A percentile compares a stretch with the other conserved stretches of the same genome.
Conservation (phyloP, 176 grass and related monocot genomes). For the Eleusine coracana region DNA sequence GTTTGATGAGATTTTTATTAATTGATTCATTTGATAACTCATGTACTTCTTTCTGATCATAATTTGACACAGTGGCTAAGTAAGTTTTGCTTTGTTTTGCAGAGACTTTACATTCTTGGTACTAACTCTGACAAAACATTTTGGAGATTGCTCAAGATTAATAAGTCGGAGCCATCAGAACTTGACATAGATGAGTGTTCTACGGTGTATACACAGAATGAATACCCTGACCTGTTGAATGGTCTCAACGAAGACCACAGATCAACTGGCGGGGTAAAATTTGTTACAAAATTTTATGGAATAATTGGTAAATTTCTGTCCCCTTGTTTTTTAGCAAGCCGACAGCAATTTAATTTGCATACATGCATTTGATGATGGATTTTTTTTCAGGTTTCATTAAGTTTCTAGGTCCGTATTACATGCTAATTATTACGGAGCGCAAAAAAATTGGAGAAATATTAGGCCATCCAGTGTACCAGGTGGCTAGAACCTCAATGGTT, state of each 20-base stretch:
- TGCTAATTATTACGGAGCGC: slow-evolving; percentile 82
- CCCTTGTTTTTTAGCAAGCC: background rate
- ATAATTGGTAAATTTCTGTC: slow-evolving; percentile 63
- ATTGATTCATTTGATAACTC: slow-evolving; percentile 14
- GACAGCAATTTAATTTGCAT: background rate
- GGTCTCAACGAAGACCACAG: slow-evolving; percentile 62
- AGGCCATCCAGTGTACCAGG: slow-evolving; percentile 79
- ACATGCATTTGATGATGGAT: slow-evolving; percentile 24
- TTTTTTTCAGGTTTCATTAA: slow-evolving; percentile 76
- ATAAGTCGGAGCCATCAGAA: slow-evolving; percentile 65
- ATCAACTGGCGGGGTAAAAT: slow-evolving; percentile 77
- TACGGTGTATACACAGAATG: slow-evolving; percentile 61
- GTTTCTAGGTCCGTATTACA: slow-evolving; percentile 90
- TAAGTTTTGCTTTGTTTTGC: slow-evolving; percentile 41
- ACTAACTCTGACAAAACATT: slow-evolving; percentile 59
- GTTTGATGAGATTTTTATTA: background rate
- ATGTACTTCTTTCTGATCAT: slow-evolving; percentile 11
- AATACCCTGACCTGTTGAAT: slow-evolving; percentile 58
- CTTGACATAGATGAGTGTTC: slow-evolving; percentile 76
- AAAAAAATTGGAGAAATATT: slow-evolving; percentile 81
- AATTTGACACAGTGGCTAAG: slow-evolving; percentile 8
- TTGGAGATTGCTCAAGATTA: slow-evolving; percentile 81
- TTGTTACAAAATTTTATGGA: slow-evolving; percentile 87
- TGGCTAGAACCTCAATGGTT: slow-evolving; percentile 70
- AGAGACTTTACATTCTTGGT: slow-evolving; percentile 88